Conservation (phyloP, 345 rosid genomes). For the Capsella bursapastoris region DNA sequence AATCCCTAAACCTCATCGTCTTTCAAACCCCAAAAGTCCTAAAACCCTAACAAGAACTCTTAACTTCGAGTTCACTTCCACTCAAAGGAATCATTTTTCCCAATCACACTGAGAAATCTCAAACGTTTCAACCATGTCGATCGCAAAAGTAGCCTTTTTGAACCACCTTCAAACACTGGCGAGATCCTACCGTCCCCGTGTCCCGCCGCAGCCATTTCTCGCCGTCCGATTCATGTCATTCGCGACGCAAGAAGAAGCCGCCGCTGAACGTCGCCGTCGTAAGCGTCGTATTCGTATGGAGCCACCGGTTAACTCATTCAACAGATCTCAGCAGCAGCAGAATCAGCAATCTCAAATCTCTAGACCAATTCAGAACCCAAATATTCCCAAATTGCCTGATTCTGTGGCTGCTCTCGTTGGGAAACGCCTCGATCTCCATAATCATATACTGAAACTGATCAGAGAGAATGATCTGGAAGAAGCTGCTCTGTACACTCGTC, state of each 20-base stretch:
- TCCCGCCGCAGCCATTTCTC: conserved; percentile 35
- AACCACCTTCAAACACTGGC: conserved; percentile 54
- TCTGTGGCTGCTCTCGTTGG: conserved; percentile 71
- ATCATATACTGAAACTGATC: conserved; percentile 66
- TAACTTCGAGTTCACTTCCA: background rate
- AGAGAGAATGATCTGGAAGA: conserved; percentile 85
- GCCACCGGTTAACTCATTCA: conserved; percentile 71
- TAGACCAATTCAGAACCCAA: conserved; percentile 82
- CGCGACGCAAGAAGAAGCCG: conserved; percentile 85
- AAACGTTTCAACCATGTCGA: conserved; percentile 49
- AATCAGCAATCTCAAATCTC: conserved; percentile 44
- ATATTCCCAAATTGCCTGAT: conserved; percentile 83
- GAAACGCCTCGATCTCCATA: conserved; percentile 86
- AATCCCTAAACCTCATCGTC: conserved; percentile 26
- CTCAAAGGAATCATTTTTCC: background rate
- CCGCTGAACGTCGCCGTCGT: conserved; percentile 89
- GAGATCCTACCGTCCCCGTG: conserved; percentile 37
- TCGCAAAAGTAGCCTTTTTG: conserved; percentile 59
- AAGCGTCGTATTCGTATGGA: conserved; percentile 86
- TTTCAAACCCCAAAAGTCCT: conserved; percentile 1
- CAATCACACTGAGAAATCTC: background rate
- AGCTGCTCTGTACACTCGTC: conserved; percentile 90
- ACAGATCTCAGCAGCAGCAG: conserved; percentile 58
- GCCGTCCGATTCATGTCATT: conserved; percentile 64
- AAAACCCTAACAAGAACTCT: conserved; percentile 37